Evolutionary conservation across 257 asterid genomes (phyloP).

Genomic region (Jacaranda copaia): DNA sequence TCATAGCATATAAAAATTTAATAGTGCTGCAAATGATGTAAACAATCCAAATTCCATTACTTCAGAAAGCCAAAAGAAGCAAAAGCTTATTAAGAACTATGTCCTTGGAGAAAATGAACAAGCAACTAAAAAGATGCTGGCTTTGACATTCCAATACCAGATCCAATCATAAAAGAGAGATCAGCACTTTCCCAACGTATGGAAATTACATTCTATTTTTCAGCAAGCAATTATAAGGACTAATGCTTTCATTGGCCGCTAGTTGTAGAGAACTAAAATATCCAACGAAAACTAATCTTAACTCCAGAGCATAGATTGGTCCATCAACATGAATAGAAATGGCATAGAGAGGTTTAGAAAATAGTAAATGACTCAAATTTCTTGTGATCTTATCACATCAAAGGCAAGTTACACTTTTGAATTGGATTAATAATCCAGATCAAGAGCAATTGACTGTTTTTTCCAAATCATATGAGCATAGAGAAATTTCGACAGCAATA

Average conservation of each 20-base stretch:
- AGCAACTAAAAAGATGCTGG: background rate
- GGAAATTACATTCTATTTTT: background rate
- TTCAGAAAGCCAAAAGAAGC: slow-evolving; percentile 12
- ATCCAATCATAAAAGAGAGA: background rate
- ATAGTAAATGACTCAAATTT: slow-evolving; percentile 4
- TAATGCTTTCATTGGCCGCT: background rate
- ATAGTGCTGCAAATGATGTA: slow-evolving; percentile 18
- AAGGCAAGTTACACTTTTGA: slow-evolving; percentile 18
- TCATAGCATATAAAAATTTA: background rate
- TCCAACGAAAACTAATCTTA: slow-evolving; percentile 8
- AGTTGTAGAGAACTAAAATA: slow-evolving; percentile 22
- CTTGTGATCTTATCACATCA: background rate
- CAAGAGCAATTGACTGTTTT: slow-evolving; percentile 4
- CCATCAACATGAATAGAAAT: slow-evolving; percentile 13
- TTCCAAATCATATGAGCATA: background rate
- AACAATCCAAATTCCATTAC: background rate
- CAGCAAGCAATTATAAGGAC: slow-evolving; percentile 25
- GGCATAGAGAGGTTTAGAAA: slow-evolving; percentile 23
- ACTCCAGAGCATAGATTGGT: slow-evolving; percentile 25
- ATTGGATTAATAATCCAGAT: background rate
- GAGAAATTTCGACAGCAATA: background rate
- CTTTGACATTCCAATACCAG: background rate
- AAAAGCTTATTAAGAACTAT: background rate
- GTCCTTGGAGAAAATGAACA: background rate
- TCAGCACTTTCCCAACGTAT: slow-evolving; percentile 18